Evolutionary conservation across 805 yeast species (phyloP).

Genomic region (Pichia sporocuriosa): DNA sequence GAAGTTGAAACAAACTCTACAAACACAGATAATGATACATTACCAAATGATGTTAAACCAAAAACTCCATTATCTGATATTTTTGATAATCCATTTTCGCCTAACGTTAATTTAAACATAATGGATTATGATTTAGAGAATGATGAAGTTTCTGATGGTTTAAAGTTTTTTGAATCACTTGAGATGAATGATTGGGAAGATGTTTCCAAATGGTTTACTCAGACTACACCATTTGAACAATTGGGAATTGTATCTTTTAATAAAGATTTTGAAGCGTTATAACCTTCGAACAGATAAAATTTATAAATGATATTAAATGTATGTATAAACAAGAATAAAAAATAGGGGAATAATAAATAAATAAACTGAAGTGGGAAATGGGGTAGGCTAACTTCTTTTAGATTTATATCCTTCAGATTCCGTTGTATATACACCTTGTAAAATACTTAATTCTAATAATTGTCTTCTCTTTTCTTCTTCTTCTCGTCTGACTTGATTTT

Average conservation of each 20-base stretch:
- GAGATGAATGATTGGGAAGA: slow-evolving; percentile 7
- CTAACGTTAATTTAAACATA: no score
- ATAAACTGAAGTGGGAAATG: not conserved
- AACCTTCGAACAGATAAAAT: no score
- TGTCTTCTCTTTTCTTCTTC: slow-evolving; percentile 28
- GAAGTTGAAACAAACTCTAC: no score
- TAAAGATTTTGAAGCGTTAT: not conserved
- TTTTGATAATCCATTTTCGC: no score
- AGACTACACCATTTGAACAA: slow-evolving; percentile 1
- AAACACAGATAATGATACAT: no score
- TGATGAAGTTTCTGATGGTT: not conserved
- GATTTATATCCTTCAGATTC: slow-evolving; percentile 22
- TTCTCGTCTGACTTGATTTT: slow-evolving; percentile 25
- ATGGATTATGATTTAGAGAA: not conserved
- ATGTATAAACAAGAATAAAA: not conserved
- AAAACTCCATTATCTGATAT: no score
- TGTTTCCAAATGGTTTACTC: slow-evolving; percentile 5
- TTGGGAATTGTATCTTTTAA: not conserved
- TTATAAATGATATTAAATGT: no score
- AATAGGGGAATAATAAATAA: not conserved
- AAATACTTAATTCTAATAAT: slow-evolving; percentile 29
- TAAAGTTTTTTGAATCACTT: not conserved
- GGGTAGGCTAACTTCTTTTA: slow-evolving; percentile 1
- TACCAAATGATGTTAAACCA: no score
- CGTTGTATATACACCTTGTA: slow-evolving; percentile 27